These are phyloP conservation scores for Carallia brachiata DNA, from an alignment of 345 rosid species.

Conservation along the genomic window DNA sequence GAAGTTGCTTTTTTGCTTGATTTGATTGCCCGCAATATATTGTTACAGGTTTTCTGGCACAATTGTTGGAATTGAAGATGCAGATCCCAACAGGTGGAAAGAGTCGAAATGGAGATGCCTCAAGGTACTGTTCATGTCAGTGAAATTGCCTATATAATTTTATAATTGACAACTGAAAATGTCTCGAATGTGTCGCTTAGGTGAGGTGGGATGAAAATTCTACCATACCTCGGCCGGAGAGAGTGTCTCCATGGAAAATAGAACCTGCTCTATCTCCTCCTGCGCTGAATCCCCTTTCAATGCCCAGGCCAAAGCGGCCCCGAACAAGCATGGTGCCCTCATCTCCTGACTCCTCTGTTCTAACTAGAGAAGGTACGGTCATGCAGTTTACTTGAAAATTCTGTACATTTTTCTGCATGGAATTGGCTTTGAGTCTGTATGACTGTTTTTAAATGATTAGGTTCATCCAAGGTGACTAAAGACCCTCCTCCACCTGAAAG, in stretches of 20 bases:
- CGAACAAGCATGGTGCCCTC: slow-evolving; percentile 33
- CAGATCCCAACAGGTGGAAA: slow-evolving; percentile 45
- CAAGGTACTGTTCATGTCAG: slow-evolving; percentile 31
- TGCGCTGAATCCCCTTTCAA: slow-evolving; percentile 35
- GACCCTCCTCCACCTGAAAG: slow-evolving; percentile 38
- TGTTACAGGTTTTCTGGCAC: slow-evolving; percentile 49
- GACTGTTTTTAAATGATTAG: slow-evolving; percentile 14
- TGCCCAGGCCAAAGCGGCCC: slow-evolving; percentile 43
- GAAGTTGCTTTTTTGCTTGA: not conserved
- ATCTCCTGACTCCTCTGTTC: slow-evolving; percentile 39
- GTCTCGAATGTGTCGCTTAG: slow-evolving; percentile 13
- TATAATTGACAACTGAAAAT: not conserved
- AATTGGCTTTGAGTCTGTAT: not conserved
- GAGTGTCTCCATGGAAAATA: slow-evolving; percentile 58
- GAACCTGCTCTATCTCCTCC: slow-evolving; percentile 49
- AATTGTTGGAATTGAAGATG: slow-evolving; percentile 52
- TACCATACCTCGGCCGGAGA: slow-evolving; percentile 40
- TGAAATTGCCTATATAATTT: not conserved
- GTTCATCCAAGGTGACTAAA: slow-evolving; percentile 37
- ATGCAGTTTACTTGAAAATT: not conserved
- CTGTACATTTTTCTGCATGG: not conserved
- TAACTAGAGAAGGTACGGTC: slow-evolving; percentile 39
- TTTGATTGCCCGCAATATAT: not conserved
- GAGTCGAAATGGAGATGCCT: slow-evolving; percentile 65
- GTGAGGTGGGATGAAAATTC: slow-evolving; percentile 61